Conservation (phyloP, 2,329 filamentous ascomycete species). For the Tolypocladium paradoxum region DNA sequence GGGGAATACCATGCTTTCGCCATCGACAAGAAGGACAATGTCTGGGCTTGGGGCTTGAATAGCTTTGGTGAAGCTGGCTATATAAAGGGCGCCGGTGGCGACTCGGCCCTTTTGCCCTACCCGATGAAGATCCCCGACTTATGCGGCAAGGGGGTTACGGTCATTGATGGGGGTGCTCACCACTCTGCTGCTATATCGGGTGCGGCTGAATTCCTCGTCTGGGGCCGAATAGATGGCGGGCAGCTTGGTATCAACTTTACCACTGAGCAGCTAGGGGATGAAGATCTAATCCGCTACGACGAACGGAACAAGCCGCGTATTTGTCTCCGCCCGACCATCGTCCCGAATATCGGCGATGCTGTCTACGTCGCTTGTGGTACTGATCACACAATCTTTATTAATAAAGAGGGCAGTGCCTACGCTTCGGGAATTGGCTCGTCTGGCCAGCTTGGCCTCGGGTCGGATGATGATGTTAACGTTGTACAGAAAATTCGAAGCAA, state of each 20-base stretch:
- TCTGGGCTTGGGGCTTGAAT: constrained; percentile 74
- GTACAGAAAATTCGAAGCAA: constrained; percentile 69
- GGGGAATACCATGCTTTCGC: constrained; percentile 70
- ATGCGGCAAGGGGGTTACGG: constrained; percentile 43
- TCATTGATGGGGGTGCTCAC: constrained; percentile 56
- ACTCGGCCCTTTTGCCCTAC: constrained; percentile 47
- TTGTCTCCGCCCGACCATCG: constrained; percentile 43
- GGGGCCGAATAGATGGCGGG: constrained; percentile 41
- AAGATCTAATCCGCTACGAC: constrained; percentile 41
- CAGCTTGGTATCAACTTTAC: constrained; percentile 37
- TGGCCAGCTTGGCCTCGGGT: constrained; percentile 61
- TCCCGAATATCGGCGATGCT: constrained; percentile 41
- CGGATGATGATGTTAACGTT: constrained; percentile 57
- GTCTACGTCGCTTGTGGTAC: constrained; percentile 43
- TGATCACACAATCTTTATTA: constrained; percentile 58
- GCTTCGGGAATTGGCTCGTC: constrained; percentile 62
- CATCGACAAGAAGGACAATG: constrained; percentile 52
- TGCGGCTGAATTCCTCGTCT: constrained; percentile 38
- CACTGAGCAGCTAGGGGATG: constrained; percentile 34
- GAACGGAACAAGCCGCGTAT: constrained; percentile 48
- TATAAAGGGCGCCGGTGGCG: constrained; percentile 15
- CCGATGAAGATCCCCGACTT: constrained; percentile 55
- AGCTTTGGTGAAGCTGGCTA: constrained; percentile 64
- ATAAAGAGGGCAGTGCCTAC: constrained; percentile 52
- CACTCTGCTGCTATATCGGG: constrained; percentile 51